Base-by-base conservation (phyloP, 805 yeast species). In the Komagataella populi region DNA sequence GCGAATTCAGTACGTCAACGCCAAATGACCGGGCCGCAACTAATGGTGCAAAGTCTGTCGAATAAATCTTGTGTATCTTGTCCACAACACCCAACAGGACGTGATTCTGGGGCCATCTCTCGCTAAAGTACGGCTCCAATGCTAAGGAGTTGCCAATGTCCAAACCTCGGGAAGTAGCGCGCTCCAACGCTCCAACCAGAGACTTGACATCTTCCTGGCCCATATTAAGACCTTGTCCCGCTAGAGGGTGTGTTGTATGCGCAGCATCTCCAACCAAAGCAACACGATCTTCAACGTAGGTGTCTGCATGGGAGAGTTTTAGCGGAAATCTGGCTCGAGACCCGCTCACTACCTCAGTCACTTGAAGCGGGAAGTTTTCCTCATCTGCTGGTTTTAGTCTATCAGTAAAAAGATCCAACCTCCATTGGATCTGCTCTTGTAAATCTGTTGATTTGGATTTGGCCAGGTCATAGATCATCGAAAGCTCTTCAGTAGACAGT, bases 241-340 rank as follows among this genome's bases (percentile, higher is more conserved):
- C 97, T 54, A 93, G 72, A 2, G 99, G 99, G 64, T 93, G 98
- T 1, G 96, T 87, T 0, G 97, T 84, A 60, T 93, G 99, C 0
- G 98, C 98, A 1, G 99, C 98, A 67, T 93, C 99, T 23, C 99
- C 99, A 7, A 91, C 86, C n/a, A 93, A 69, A 0, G 97, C 98
- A 30, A 91, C 76, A 57, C 98, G 73, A 3, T 86, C 90, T 2
- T 80, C 80, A 17, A 87, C 80, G 63, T 93, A 93, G 1, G 85
- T 77, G 60, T 93, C 98, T 2, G 96, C 95, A 62, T 93, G 97
- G 18, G 89, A 81, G 70, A 91, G 67, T 57, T 83, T 82, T 56
- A 93, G 71, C 20, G 99, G 99, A 71, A 93, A 93, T 48, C 84
- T 74, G 0, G 96, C 98, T 55, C 96, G 74, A 2, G 95, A 78